Conservation (phyloP, 352 stramenopile species). For the Nothophytophthora sp. region DNA sequence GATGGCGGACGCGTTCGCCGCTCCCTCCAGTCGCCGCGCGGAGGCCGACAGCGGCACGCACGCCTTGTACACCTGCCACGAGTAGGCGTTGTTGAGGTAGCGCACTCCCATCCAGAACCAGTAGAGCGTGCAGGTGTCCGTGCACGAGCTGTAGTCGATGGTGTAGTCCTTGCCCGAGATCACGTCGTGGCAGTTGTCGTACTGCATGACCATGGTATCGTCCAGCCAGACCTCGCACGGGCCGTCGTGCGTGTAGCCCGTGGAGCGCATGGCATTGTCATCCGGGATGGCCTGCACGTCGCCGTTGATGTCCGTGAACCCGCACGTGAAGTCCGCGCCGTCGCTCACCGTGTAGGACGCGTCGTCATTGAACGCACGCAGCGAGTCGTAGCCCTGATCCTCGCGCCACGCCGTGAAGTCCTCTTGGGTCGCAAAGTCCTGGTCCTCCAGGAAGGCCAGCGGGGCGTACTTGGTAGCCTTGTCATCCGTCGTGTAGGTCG, state of each 20-base stretch:
- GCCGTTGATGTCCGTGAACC: slow-evolving; percentile 27
- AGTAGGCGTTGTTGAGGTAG: slow-evolving; percentile 48
- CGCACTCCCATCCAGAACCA: slow-evolving; percentile 48
- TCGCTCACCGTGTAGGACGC: slow-evolving; percentile 34
- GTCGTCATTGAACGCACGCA: slow-evolving; percentile 44
- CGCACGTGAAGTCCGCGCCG: slow-evolving; percentile 35
- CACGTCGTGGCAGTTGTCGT: slow-evolving; percentile 33
- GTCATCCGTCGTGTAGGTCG: slow-evolving; percentile 38
- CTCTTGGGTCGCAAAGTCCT: slow-evolving; percentile 37
- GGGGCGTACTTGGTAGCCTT: slow-evolving; percentile 40
- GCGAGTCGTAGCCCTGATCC: slow-evolving; percentile 39
- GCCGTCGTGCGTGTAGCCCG: slow-evolving; percentile 52
- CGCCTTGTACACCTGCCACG: slow-evolving; percentile 65
- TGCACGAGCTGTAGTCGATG: slow-evolving; percentile 42
- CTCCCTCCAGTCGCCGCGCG: slow-evolving; percentile 13
- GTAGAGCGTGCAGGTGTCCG: slow-evolving; percentile 31
- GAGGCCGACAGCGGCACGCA: slow-evolving; percentile 31
- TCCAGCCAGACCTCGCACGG: slow-evolving; percentile 52
- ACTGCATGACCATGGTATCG: slow-evolving; percentile 31
- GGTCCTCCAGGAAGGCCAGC: slow-evolving; percentile 49
- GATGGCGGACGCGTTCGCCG: slow-evolving; percentile 22
- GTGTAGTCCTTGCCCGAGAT: slow-evolving; percentile 38
- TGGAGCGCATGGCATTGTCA: slow-evolving; percentile 30
- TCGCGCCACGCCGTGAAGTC: slow-evolving; percentile 43
- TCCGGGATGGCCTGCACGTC: slow-evolving; percentile 35